These are phyloP conservation scores for Fusarium illudens DNA, from an alignment of 2,329 filamentous ascomycete genomes.

Conservation along the genomic window DNA sequence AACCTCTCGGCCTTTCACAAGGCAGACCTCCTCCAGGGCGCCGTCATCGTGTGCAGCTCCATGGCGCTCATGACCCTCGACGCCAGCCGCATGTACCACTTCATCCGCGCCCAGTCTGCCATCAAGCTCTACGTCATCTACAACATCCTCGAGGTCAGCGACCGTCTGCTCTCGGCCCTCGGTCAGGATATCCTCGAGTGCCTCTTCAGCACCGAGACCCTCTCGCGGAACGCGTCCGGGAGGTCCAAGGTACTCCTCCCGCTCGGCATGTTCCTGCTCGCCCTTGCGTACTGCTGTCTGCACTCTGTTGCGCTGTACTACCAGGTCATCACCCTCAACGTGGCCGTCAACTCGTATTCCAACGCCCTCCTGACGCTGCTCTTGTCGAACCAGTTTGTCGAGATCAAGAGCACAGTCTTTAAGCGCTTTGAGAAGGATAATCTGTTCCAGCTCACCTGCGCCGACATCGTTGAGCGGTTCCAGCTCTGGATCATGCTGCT, in stretches of 20 bases:
- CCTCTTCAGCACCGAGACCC: slow-evolving; percentile 89
- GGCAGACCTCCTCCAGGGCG: slow-evolving; percentile 90
- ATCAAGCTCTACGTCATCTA: slow-evolving; percentile 99
- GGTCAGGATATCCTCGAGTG: slow-evolving; percentile 97
- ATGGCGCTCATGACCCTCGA: slow-evolving; percentile 88
- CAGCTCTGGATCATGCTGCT: slow-evolving; percentile 97
- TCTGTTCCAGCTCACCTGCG: slow-evolving; percentile 93
- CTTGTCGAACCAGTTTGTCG: slow-evolving; percentile 97
- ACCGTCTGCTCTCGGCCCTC: slow-evolving; percentile 87
- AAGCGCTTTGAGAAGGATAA: slow-evolving; percentile 99
- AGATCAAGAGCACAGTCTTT: slow-evolving; percentile 98
- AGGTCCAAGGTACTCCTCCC: slow-evolving; percentile 91
- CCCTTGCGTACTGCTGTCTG: slow-evolving; percentile 85
- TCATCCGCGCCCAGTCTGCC: slow-evolving; percentile 92
- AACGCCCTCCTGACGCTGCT: slow-evolving; percentile 92
- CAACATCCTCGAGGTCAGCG: slow-evolving; percentile 93
- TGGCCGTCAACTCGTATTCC: slow-evolving; percentile 98
- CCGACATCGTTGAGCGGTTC: slow-evolving; percentile 95
- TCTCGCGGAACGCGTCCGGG: slow-evolving; percentile 86
- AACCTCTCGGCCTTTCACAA: slow-evolving; percentile 88
- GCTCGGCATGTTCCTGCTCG: slow-evolving; percentile 88
- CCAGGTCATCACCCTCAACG: slow-evolving; percentile 96
- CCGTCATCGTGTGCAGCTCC: slow-evolving; percentile 87
- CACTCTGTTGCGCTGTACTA: slow-evolving; percentile 93
- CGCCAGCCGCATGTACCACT: slow-evolving; percentile 97